These are phyloP conservation scores for Petasospora rhodanensis DNA, from an alignment of 1,139 yeast genomes.

Conservation along the genomic window DNA sequence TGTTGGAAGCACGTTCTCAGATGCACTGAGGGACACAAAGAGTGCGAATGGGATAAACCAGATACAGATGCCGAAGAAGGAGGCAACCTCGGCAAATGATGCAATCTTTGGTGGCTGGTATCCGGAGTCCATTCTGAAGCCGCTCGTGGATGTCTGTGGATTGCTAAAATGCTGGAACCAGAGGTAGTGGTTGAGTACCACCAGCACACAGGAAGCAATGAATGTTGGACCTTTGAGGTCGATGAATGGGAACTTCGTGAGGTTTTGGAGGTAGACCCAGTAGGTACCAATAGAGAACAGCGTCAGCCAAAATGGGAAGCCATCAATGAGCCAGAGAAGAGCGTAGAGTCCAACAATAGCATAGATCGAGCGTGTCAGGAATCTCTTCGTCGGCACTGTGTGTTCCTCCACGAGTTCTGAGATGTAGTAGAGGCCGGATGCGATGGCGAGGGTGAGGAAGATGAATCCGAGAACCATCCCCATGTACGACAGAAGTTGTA, in stretches of 20 bases:
- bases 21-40: constrained; percentile 88
- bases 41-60: constrained; percentile 95
- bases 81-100: constrained; percentile 81
- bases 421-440: constrained; percentile 86
- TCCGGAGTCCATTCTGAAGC: constrained; percentile 48
- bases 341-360: constrained; percentile 49
- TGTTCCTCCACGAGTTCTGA: constrained; percentile 95
- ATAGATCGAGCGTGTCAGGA: constrained; percentile 60
- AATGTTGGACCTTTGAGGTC: constrained; percentile 68
- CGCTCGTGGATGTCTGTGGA: constrained; percentile 44
- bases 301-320: constrained; percentile 68
- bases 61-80: constrained; percentile 87
- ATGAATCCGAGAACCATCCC: constrained; percentile 76
- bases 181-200: constrained; percentile 73
- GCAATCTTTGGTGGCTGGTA: constrained; percentile 71
- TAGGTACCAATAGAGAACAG: constrained; percentile 66
- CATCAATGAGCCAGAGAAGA: constrained; percentile 63
- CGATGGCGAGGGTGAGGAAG: constrained; percentile 66
- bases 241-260: constrained; percentile 80
- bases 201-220: constrained; percentile 65
- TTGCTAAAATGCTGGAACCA: constrained; percentile 89
- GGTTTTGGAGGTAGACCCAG: constrained; percentile 67
- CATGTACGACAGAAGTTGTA: constrained; percentile 52
- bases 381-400: constrained; percentile 73
- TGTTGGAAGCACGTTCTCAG: constrained; percentile 80